phyloP scores from a whole-genome alignment of 2,329 filamentous ascomycete genomes.

The Colletotrichum filicis region DNA sequence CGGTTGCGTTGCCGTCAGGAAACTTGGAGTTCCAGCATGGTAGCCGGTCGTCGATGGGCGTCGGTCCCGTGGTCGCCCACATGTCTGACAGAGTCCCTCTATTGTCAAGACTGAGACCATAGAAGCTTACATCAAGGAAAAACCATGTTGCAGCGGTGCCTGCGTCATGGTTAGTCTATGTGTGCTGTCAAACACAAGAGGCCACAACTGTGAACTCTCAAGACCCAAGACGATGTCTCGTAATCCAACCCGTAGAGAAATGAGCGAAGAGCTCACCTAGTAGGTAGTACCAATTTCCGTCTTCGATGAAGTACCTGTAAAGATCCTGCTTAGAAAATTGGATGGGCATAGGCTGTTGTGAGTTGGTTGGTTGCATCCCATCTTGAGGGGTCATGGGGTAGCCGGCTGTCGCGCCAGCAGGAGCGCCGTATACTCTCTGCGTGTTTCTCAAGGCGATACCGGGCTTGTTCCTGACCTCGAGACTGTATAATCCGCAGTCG shows the following conservation, averaged over 20 bases:
- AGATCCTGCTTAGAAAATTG: slow-evolving; percentile 62
- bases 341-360: slow-evolving; percentile 52
- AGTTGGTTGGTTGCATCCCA: slow-evolving; percentile 46
- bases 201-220: too few species aligned
- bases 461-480: slow-evolving; percentile 73
- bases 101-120: slow-evolving; percentile 64
- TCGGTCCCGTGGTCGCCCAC: slow-evolving; percentile 50
- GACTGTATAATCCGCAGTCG: slow-evolving; percentile 72
- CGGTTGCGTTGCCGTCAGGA: slow-evolving; percentile 53
- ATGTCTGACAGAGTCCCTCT: slow-evolving; percentile 53
- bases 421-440: slow-evolving; percentile 65
- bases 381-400: slow-evolving; percentile 40
- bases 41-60: slow-evolving; percentile 49
- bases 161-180: slow-evolving; percentile 26
- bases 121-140: slow-evolving; percentile 65
- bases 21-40: slow-evolving; percentile 60
- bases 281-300: slow-evolving; percentile 58
- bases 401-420: slow-evolving; percentile 38
- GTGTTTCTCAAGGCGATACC: slow-evolving; percentile 69
- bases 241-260: neutral
- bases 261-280: slow-evolving; percentile 41
- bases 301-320: slow-evolving; percentile 60
- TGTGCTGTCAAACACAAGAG: neutral
- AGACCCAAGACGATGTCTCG: neutral
- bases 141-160: slow-evolving; percentile 64